Conservation (phyloP, 2,329 filamentous ascomycete genomes). For the Fusarium nodosum region DNA sequence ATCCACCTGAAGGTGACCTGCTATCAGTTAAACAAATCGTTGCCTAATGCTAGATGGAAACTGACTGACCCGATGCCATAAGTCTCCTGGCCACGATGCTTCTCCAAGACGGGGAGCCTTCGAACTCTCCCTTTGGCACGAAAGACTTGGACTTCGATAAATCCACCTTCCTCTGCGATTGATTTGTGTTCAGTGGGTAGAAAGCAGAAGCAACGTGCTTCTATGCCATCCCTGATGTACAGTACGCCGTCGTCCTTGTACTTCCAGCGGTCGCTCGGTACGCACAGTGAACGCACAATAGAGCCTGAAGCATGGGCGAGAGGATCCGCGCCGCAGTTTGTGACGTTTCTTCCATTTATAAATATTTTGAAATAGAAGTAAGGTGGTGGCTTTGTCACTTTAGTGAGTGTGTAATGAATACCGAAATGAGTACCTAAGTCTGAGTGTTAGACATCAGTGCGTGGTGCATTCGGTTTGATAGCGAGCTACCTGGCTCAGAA, state of each 20-base stretch:
- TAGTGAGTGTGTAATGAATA: conserved; percentile 62
- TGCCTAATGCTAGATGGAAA: not conserved
- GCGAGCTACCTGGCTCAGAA: conserved; percentile 62
- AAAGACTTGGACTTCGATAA: conserved; percentile 68
- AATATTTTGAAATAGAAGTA: conserved; percentile 68
- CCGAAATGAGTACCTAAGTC: conserved; percentile 65
- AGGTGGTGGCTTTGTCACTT: conserved; percentile 52
- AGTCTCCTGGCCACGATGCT: conserved; percentile 62
- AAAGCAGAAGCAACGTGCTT: conserved; percentile 66
- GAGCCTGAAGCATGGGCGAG: conserved; percentile 54
- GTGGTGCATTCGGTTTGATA: too few species aligned
- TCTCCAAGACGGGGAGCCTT: conserved; percentile 57
- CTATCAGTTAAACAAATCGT: conserved; percentile 19
- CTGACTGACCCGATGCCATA: conserved; percentile 67
- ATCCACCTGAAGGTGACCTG: conserved; percentile 66
- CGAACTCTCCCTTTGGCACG: conserved; percentile 63
- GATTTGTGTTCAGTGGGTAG: conserved; percentile 56
- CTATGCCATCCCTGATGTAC: conserved; percentile 58
- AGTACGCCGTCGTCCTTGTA: conserved; percentile 55
- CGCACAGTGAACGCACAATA: conserved; percentile 63
- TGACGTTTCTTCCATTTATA: conserved; percentile 67
- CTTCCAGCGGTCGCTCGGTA: conserved; percentile 60
- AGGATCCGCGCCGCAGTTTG: conserved; percentile 66
- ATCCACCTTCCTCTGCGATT: conserved; percentile 66
- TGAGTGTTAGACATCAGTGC: conserved; percentile 12